Conservation (phyloP, 2,329 filamentous ascomycete species). For the Pseudocercospora eumusae region DNA sequence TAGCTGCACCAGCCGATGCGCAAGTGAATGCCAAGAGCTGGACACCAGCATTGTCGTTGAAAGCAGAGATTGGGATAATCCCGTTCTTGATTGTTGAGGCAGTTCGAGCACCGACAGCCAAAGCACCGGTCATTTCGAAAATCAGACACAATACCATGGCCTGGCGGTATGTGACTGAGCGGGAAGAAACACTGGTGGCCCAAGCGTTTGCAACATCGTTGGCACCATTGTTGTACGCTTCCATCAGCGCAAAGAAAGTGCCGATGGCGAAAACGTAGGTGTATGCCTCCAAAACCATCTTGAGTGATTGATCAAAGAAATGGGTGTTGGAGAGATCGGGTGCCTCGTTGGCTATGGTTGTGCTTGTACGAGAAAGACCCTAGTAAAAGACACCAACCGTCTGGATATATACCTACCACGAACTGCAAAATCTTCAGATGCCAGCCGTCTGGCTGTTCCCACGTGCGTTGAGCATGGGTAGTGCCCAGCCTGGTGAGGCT, state of each 20-base stretch:
- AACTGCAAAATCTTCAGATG: neutral
- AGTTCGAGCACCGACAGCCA: slow-evolving; percentile 54
- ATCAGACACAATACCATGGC: slow-evolving; percentile 52
- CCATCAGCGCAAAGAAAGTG: slow-evolving; percentile 64
- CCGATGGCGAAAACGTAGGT: slow-evolving; percentile 57
- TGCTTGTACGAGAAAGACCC: slow-evolving; percentile 5
- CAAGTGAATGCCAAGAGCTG: slow-evolving; percentile 49
- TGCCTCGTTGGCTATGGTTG: slow-evolving; percentile 3
- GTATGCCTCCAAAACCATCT: slow-evolving; percentile 15
- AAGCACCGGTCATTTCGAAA: slow-evolving; percentile 57
- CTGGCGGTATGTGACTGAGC: slow-evolving; percentile 55
- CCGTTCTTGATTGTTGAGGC: slow-evolving; percentile 63
- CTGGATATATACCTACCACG: slow-evolving; percentile 3
- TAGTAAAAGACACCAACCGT: neutral
- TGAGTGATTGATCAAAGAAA: neutral
- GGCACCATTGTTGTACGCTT: slow-evolving; percentile 63
- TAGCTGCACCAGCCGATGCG: slow-evolving; percentile 49
- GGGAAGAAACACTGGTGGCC: slow-evolving; percentile 55
- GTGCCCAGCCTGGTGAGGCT: slow-evolving; percentile 6
- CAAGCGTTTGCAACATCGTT: slow-evolving; percentile 58
- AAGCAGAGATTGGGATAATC: slow-evolving; percentile 55
- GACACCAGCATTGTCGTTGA: slow-evolving; percentile 49
- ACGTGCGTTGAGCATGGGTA: slow-evolving; percentile 1
- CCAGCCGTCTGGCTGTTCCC: slow-evolving; percentile 2
- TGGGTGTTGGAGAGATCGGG: neutral